Base-by-base conservation (phyloP, 441 rosid species). In the Populus trichocarpa region DNA sequence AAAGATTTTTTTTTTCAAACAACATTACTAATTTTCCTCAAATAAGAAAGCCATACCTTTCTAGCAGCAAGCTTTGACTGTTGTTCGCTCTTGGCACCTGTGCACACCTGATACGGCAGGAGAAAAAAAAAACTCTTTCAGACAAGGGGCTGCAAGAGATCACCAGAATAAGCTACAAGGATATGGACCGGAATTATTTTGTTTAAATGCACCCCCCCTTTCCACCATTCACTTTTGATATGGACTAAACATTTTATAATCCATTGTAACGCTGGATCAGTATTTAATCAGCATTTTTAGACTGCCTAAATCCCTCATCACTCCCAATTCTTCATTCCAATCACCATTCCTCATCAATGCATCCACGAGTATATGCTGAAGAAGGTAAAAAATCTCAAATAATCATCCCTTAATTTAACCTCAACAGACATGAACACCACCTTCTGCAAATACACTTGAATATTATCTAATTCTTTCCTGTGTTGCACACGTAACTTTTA, bases 71-170 rank as follows among this genome's bases (percentile, higher is more conserved):
- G 77, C 79, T 91, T 92, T 18, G 97, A 92, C 79, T 91, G 92
- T 36, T 82, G 88, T 77, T 92, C 97, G 53, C 97, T 92, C 83
- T 92, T 91, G 57, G 97, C 97, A 78, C 97, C 97, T 0, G 94
- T 90, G 81, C 97, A 92, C 40, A 91, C 97, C 97, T 92, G 84
- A 71, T 79, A 75, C 22, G 28, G 26, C 20, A 77, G 36, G 32
- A 30, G 32, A 30, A n/a, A 20, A 5, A 63, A 65, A 59, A 67
- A 38, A 69, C 70, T 69, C 36, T 28, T 50, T 78, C 32, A 78
- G 81, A 40, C 6, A 72, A 71, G 23, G 38, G 32, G 12, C 33
- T 36, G 30, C 8, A 40, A 10, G 3, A 30, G 26, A 23, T 3
- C 25, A 69, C 50, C 50, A 42, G 14, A 42, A 42, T 42, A 42